Percentiles rank a stretch among this genome's conserved stretches.
Evolutionary conservation across 805 yeast species (phyloP).

Genomic region (Candida hispaniensis): DNA sequence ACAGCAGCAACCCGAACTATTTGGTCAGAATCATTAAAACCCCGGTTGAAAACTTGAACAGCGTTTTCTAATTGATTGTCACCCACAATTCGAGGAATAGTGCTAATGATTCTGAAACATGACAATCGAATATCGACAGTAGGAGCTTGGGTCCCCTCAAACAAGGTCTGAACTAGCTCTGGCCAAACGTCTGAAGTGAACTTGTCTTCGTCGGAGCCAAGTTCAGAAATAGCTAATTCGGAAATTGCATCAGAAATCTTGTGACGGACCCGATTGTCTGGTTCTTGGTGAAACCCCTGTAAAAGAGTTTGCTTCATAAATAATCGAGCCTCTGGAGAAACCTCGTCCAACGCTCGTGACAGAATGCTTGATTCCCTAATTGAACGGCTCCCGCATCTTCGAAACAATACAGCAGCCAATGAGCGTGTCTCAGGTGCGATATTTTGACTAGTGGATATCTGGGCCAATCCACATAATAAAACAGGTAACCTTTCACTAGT

Average conservation of each 20-base stretch:
- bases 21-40: conserved; percentile 71
- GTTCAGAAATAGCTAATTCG: conserved; percentile 75
- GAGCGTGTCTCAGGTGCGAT: too few relatives aligned
- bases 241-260: conserved; percentile 90
- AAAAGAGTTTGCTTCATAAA: conserved; percentile 59
- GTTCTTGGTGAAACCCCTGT: conserved; percentile 60
- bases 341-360: conserved; percentile 68
- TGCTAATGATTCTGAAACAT: conserved; percentile 76
- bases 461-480: conserved; percentile 67
- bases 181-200: conserved; percentile 46
- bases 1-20: conserved; percentile 86
- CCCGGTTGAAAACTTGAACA: conserved; percentile 58
- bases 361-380: conserved; percentile 46
- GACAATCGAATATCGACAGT: conserved; percentile 75
- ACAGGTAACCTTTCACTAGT: conserved; percentile 48
- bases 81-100: conserved; percentile 71
- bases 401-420: conserved; percentile 77
- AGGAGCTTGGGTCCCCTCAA: conserved; percentile 46
- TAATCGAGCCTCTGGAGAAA: conserved; percentile 45
- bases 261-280: conserved; percentile 72
- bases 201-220: conserved; percentile 14
- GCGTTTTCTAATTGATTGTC: conserved; percentile 41
- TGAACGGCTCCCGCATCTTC: too few relatives aligned
- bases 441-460: conserved; percentile 59
- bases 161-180: conserved; percentile 63